Percentiles rank a stretch among this genome's conserved stretches.
These are phyloP conservation scores for Metschnikowia cerradonensis DNA, from an alignment of 805 yeast species.

Conservation along the genomic window DNA sequence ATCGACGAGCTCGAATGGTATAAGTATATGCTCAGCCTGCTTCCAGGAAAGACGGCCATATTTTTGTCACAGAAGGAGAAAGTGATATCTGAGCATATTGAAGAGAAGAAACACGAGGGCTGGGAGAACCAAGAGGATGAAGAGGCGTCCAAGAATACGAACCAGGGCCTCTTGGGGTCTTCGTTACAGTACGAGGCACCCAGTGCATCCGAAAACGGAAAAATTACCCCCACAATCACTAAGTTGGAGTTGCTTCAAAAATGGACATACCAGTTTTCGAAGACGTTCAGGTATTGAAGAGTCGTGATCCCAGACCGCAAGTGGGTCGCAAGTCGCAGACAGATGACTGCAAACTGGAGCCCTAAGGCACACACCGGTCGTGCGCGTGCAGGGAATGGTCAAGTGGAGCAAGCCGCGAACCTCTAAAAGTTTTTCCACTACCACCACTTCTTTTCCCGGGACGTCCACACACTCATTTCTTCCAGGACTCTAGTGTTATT, in stretches of 20 bases:
- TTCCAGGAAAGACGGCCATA: slow-evolving; percentile 26
- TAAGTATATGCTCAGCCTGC: slow-evolving; percentile 20
- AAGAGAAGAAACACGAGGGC: slow-evolving; percentile 6
- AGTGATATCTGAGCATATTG: slow-evolving; percentile 10
- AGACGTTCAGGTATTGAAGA: not conserved
- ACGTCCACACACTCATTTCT: not conserved
- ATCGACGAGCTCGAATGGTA: slow-evolving; percentile 19
- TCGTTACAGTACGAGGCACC: slow-evolving; percentile 2
- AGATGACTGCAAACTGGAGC: not conserved
- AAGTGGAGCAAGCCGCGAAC: not conserved
- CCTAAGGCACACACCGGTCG: not conserved
- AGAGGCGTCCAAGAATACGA: slow-evolving; percentile 11
- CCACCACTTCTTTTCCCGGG: too few species aligned
- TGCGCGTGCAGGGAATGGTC: not conserved
- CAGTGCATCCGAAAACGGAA: not conserved
- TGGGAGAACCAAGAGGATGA: slow-evolving; percentile 18
- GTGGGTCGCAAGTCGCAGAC: too few species aligned
- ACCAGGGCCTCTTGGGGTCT: slow-evolving; percentile 11
- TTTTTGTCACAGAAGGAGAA: slow-evolving; percentile 23
- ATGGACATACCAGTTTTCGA: slow-evolving; percentile 12
- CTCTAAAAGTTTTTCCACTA: not conserved
- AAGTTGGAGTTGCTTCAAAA: slow-evolving; percentile 9
- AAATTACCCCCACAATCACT: not conserved
- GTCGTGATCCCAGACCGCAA: too few species aligned
- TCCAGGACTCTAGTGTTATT: not conserved